These are phyloP conservation scores for Phytomonas sp. DNA, from an alignment of 208 protist genomes.

Conservation along the genomic window DNA sequence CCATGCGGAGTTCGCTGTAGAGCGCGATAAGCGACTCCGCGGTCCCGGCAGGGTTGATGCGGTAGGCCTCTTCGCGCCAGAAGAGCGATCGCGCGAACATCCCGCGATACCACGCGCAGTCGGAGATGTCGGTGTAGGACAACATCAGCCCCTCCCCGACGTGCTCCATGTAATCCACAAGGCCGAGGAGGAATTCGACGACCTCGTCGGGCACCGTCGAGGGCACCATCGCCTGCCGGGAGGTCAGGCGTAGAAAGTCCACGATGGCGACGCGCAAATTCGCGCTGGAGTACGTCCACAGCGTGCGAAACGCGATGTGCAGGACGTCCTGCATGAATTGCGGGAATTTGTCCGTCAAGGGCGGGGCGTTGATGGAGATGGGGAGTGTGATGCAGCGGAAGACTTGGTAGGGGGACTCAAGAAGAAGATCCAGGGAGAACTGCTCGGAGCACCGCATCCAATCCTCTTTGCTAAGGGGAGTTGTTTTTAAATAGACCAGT, in stretches of 20 bases:
- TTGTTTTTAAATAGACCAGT: constrained; percentile 38
- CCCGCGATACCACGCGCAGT: constrained; percentile 78
- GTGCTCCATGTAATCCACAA: constrained; percentile 86
- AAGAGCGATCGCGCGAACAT: constrained; percentile 85
- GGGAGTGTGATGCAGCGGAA: constrained; percentile 72
- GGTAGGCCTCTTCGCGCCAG: constrained; percentile 81
- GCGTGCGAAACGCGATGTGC: constrained; percentile 58
- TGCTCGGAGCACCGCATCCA: constrained; percentile 68
- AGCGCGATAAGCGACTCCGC: constrained; percentile 74
- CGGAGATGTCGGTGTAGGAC: constrained; percentile 48
- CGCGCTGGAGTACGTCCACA: constrained; percentile 67
- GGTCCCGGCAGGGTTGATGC: constrained; percentile 45
- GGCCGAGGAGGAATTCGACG: constrained; percentile 45
- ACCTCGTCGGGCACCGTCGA: constrained; percentile 67
- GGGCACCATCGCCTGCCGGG: constrained; percentile 45
- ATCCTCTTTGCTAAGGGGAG: constrained; percentile 70
- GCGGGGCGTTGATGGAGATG: constrained; percentile 48
- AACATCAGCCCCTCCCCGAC: constrained; percentile 62
- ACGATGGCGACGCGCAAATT: constrained; percentile 46
- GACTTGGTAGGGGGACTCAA: constrained; percentile 79
- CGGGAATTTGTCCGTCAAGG: constrained; percentile 55
- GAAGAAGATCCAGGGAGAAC: constrained; percentile 57
- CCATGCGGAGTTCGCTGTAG: constrained; percentile 74
- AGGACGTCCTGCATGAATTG: constrained; percentile 59
- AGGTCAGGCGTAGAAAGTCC: constrained; percentile 52